A percentile compares a stretch with the other conserved stretches of the same genome.
These are phyloP conservation scores for Solanum chaucha DNA, from an alignment of 257 asterid species.

Conservation along the genomic window DNA sequence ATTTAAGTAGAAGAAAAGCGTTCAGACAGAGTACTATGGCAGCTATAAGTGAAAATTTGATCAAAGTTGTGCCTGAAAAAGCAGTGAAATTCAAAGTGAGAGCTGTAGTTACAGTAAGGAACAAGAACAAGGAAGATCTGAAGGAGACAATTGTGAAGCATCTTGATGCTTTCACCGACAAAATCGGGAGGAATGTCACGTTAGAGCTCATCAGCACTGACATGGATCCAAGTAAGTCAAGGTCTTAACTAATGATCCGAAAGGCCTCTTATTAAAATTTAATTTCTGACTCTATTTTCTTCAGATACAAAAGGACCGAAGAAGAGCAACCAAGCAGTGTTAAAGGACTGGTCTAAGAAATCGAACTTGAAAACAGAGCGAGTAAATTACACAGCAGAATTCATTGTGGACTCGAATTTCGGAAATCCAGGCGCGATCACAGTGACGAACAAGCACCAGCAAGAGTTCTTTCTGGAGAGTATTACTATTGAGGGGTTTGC, in stretches of 20 bases:
- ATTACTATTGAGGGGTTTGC: constrained; percentile 83
- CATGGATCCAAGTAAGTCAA: constrained; percentile 64
- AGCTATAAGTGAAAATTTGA: constrained; percentile 71
- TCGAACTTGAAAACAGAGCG: constrained; percentile 65
- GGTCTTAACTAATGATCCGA: not conserved
- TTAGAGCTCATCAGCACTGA: constrained; percentile 70
- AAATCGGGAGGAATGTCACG: constrained; percentile 70
- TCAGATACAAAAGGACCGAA: constrained; percentile 55
- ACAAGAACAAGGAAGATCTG: constrained; percentile 67
- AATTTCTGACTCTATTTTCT: not conserved
- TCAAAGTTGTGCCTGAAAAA: constrained; percentile 55
- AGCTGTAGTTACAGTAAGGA: constrained; percentile 75
- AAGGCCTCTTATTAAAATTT: not conserved
- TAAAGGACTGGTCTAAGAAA: constrained; percentile 91
- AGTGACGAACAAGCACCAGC: constrained; percentile 68
- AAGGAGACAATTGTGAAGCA: constrained; percentile 63
- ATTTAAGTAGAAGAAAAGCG: constrained; percentile 6
- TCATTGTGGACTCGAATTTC: constrained; percentile 60
- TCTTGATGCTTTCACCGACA: constrained; percentile 66
- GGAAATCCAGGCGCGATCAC: constrained; percentile 87
- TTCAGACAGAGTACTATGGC: constrained; percentile 28
- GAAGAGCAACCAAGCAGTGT: constrained; percentile 54
- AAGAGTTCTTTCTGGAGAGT: constrained; percentile 81
- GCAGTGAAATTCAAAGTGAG: constrained; percentile 69
- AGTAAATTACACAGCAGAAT: constrained; percentile 72